Evolutionary conservation across 176 grass and related monocot species (phyloP), one percentile per base, ranked within the genome.

Genomic region (Areca catechu): DNA sequence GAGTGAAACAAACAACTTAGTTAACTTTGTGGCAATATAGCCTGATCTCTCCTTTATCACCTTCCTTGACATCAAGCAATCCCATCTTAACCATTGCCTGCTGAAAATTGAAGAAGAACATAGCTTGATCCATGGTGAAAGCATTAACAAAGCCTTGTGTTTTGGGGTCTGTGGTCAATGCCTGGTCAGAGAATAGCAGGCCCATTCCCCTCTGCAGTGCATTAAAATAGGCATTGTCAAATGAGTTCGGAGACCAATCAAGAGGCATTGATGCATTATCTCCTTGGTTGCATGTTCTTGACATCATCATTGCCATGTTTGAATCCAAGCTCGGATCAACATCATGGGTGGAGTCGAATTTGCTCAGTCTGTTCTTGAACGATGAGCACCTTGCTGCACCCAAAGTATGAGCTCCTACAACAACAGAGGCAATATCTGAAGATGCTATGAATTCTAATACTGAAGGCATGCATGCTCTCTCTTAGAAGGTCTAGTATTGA

Each of bases 1-100:
- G 0, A 43, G 34, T 43, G 9, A 43, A 14, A 43, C 7, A 43
- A 14, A 20, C 23, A 7, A 6, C 18, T 22, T 10, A 77, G 67
- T 91, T 91, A 65, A 88, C 49, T 56, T 67, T 83, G 20, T 56
- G 74, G 80, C 92, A 97, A 0, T 43, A 62, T 15, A 14, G 19
- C 62, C 92, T 83, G 53, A 97, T 52, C 78, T 97, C 92, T 10
- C 92, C 92, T 5, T 68, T 5, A 43, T n/a, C 53, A 0, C 80
- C 92, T 3, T 70, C 80, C 61, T 97, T 97, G 61, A 97, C 81
- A 50, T 88, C 77, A 23, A 97, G 75, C 56, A 77, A 61, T 5
- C 92, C 92, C 92, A 97, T 97, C 77, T 79, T 97, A 47, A 71
- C 20, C 83, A 97, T 87, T 49, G 86, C 92, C 66, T 80, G 80